A percentile compares a stretch with the other conserved stretches of the same genome.
Conservation (phyloP, 257 asterid genomes). For the Nicotiana tabacum region DNA sequence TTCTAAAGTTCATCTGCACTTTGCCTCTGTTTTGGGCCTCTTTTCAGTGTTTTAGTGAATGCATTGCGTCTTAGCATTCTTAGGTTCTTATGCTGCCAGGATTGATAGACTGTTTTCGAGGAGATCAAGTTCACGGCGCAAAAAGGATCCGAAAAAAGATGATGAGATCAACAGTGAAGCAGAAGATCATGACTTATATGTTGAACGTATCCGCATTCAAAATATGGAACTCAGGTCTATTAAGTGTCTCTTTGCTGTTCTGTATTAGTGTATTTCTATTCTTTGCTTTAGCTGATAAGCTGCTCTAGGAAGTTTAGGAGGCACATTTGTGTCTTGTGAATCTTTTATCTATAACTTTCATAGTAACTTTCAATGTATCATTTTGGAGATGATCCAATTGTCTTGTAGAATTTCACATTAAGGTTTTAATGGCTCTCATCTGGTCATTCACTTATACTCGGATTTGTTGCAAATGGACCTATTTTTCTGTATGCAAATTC, state of each 20-base stretch:
- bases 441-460: background rate
- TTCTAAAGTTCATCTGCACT: background rate
- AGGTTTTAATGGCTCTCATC: background rate
- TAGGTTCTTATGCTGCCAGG: conserved; percentile 31
- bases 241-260: background rate
- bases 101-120: conserved; percentile 53
- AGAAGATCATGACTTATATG: conserved; percentile 46
- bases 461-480: background rate
- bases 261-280: background rate
- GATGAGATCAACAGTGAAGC: conserved; percentile 44
- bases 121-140: conserved; percentile 39
- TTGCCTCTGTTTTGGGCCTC: background rate
- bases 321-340: background rate
- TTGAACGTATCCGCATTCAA: conserved; percentile 90
- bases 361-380: background rate
- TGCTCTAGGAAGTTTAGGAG: background rate
- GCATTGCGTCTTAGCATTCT: background rate
- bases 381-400: background rate
- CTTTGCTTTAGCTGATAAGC: background rate
- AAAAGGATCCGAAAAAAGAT: conserved; percentile 43
- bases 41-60: background rate
- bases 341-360: background rate
- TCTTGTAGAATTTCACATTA: background rate
- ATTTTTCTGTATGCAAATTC: background rate
- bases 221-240: conserved; percentile 79